Conservation (phyloP, 1,139 yeast species). For the Saccharomyces hybrid region DNA sequence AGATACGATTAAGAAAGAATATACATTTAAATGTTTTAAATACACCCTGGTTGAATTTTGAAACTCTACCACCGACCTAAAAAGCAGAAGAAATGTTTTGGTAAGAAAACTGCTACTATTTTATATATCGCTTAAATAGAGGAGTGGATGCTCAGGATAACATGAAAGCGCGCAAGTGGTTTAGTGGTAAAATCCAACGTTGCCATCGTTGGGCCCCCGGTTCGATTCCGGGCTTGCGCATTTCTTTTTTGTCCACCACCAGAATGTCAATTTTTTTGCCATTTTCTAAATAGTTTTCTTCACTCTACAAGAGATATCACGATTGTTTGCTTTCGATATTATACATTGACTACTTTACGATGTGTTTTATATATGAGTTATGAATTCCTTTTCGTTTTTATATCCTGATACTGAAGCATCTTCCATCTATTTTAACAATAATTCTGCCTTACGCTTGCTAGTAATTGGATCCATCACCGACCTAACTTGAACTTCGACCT, state of each 20-base stretch:
- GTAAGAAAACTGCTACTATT: too few relatives aligned
- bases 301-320: background rate
- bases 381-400: background rate
- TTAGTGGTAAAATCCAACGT: constrained; percentile 9
- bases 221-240: constrained; percentile 10
- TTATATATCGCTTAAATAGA: too few relatives aligned
- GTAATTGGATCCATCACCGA: constrained; percentile 79
- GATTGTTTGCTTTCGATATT: background rate
- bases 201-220: constrained; percentile 10
- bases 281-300: background rate
- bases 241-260: background rate
- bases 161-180: constrained; percentile 6
- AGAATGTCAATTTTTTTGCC: background rate
- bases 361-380: background rate
- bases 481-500: constrained; percentile 71
- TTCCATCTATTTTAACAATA: constrained; percentile 42
- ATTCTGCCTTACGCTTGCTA: constrained; percentile 88
- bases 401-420: background rate
- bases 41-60: too few relatives aligned
- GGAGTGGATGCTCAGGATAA: too few relatives aligned
- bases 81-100: too few relatives aligned
- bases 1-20: too few relatives aligned
- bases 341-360: background rate
- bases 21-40: too few relatives aligned
- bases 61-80: too few relatives aligned